Base-by-base conservation (phyloP, 73 alveolate genomes). In the Paramecium sexaurelia region DNA sequence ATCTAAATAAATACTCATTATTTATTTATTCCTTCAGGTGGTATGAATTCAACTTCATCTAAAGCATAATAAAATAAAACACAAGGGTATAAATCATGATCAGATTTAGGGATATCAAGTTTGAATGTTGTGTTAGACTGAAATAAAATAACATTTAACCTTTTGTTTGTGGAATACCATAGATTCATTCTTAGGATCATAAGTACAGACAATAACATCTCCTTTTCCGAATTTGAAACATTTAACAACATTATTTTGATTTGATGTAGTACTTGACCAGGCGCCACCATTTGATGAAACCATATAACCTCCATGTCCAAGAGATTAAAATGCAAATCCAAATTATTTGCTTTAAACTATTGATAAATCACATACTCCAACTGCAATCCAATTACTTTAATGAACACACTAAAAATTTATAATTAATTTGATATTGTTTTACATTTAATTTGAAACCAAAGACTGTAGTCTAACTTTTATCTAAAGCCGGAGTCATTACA, bases 41-140 rank as follows among this genome's bases (percentile, higher is more conserved):
- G 87, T 13, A 88, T 69, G 33, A 88, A 88, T 51, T 88, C 94
- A 2, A 88, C 94, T 69, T 88, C 94, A 68, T 88, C 94, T 33
- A 56, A 37, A n/a, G 94, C 82, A 88, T 88, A 88, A 41, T 88
- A 88, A 82, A 88, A 88, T 43, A 88, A 82, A 17, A 88, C 94
- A 88, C 94, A 88, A 35, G 94, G 94, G 37, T 88, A 84, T 19
- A 68, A 68, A 1, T 69, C 82, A 22, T 33, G 32, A 71, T 71
- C 86, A 71, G 55, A 35, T 69, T 88, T 88, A 3, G 87, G 90
- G 6, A 68, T 35, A 26, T 78, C 90, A 7, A 78, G 32, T 33
- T 78, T 78, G 29, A 37, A 78, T 8, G 90, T 41, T 41, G 32
- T 19, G 27, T 13, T 39, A 40, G 45, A 37, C 90, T 78, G n/a